These are phyloP conservation scores for Tinospora cordifolia DNA, from an alignment of 164 flowering plant genomes.

Conservation along the genomic window DNA sequence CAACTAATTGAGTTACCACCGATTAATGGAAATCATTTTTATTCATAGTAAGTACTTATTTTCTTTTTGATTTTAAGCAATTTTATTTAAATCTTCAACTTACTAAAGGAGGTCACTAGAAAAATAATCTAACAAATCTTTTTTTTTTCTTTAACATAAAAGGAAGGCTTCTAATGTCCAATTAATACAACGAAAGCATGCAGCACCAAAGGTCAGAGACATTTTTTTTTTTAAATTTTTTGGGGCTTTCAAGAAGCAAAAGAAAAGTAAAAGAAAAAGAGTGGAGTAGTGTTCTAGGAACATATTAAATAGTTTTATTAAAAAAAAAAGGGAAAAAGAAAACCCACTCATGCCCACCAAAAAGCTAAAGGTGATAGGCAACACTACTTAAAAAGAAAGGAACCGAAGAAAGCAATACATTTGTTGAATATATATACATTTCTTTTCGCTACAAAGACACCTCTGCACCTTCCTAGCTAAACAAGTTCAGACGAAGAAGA, in stretches of 20 bases:
- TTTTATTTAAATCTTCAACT: background rate
- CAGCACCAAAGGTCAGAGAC: background rate
- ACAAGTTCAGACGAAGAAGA: background rate
- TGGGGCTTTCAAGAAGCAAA: background rate
- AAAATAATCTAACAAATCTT: background rate
- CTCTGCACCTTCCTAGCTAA: no score
- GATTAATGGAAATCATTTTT: no score
- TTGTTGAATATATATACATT: no score
- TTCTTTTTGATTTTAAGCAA: background rate
- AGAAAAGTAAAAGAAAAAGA: conserved; percentile 6
- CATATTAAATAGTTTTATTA: background rate
- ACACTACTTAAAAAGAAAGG: conserved; percentile 1
- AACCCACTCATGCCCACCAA: conserved; percentile 1
- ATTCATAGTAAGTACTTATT: no score
- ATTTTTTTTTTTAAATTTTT: conserved; percentile 5
- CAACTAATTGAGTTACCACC: no score
- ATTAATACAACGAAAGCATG: background rate
- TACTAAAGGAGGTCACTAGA: background rate
- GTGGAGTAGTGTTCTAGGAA: background rate
- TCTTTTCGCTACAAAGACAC: no score
- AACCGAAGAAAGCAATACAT: conserved; percentile 1
- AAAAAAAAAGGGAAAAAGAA: no score
- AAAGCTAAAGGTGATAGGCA: conserved; percentile 4
- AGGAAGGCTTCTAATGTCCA: background rate
- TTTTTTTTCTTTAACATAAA: no score